phyloP scores from a whole-genome alignment of 306 rosid genomes.

The Fagus crenata region DNA sequence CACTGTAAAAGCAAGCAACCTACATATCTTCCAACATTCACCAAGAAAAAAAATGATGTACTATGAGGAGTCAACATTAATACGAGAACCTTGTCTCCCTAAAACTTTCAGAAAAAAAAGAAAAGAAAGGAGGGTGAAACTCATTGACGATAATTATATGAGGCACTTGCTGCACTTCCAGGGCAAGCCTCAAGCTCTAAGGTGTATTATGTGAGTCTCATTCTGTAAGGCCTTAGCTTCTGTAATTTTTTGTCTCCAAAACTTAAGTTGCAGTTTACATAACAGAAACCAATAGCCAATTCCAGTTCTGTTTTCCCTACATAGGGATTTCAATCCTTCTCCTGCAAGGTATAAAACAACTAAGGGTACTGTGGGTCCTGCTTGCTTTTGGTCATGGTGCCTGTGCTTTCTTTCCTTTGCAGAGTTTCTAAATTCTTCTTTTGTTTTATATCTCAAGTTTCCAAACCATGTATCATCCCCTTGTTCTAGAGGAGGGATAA shows the following conservation, averaged over 20 bases:
- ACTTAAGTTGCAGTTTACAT: no score
- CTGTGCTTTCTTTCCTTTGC: no score
- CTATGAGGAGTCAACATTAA: not conserved
- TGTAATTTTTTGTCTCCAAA: no score
- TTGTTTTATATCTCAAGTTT: conserved; percentile 9
- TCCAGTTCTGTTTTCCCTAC: no score
- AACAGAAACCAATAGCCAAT: no score
- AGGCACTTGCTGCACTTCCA: not conserved
- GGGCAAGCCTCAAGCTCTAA: conserved; percentile 3
- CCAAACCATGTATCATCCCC: not conserved
- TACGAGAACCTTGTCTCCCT: not conserved
- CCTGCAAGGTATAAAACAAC: no score
- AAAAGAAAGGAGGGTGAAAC: not conserved
- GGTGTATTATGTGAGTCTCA: not conserved
- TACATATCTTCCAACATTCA: not conserved
- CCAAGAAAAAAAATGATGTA: not conserved
- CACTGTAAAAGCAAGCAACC: not conserved
- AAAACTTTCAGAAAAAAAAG: not conserved
- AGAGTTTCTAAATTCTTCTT: conserved; percentile 16
- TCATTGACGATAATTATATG: not conserved
- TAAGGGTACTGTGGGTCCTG: no score
- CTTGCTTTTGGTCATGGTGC: no score
- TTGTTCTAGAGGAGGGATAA: not conserved
- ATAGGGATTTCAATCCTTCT: no score
- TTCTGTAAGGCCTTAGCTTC: no score